Conservation (phyloP, 345 rosid species). For the Acer yangbiense region DNA sequence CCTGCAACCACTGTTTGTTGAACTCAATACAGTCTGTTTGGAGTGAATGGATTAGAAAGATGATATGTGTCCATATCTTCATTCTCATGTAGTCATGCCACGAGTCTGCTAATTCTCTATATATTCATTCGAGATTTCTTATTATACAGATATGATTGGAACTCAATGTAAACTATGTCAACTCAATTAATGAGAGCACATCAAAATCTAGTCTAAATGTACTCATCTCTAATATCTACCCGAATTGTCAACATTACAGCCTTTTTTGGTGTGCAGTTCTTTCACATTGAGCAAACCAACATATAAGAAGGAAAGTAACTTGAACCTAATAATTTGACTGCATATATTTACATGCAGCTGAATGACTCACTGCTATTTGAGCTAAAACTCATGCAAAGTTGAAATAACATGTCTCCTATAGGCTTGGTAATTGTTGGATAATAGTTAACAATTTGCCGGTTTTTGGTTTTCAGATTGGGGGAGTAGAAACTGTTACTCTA, state of each 20-base stretch:
- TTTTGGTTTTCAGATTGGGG: constrained; percentile 56
- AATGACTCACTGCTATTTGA: neutral
- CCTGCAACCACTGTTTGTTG: neutral
- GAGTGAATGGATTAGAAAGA: constrained; percentile 3
- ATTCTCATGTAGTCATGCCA: neutral
- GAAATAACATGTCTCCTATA: neutral
- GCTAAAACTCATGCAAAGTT: neutral
- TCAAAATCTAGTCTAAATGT: neutral
- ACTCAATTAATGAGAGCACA: neutral
- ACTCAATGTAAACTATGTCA: neutral
- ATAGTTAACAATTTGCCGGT: neutral
- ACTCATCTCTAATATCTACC: neutral
- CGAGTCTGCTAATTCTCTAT: no score
- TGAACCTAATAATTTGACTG: neutral
- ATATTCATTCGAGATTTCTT: no score
- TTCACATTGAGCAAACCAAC: neutral
- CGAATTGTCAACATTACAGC: neutral
- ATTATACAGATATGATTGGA: neutral
- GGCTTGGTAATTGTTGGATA: neutral
- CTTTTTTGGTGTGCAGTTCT: neutral
- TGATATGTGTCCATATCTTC: neutral
- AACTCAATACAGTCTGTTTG: neutral
- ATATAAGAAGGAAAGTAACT: neutral
- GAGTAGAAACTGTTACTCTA: constrained; percentile 58
- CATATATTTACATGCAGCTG: neutral